Conservation (phyloP, 352 stramenopile species). For the Blastocystis sp. region DNA sequence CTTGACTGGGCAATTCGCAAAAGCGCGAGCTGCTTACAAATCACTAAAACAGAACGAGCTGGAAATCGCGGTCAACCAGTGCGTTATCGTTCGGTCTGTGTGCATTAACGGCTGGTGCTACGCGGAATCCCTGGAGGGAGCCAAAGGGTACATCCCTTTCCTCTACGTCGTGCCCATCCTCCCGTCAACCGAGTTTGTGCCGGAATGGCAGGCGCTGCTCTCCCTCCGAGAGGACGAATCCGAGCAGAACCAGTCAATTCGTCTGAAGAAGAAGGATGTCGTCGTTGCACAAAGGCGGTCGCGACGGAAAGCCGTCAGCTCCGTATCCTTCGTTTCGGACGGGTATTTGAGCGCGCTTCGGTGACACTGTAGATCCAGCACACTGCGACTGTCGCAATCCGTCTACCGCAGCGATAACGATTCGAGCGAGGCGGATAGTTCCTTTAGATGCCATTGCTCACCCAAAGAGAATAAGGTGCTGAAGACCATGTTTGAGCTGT, state of each 20-base stretch:
- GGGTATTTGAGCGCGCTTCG: background rate
- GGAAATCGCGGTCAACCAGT: background rate
- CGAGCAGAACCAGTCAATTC: background rate
- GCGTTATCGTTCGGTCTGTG: slow-evolving; percentile 41
- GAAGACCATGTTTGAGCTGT: background rate
- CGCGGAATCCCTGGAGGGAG: slow-evolving; percentile 31
- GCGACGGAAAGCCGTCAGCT: background rate
- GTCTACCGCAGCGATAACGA: background rate
- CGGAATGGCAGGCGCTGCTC: slow-evolving; percentile 10
- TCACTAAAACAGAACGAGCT: slow-evolving; percentile 14
- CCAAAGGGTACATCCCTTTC: slow-evolving; percentile 15
- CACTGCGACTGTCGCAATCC: background rate
- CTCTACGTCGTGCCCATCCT: background rate
- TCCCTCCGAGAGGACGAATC: background rate
- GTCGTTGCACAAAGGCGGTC: slow-evolving; percentile 6
- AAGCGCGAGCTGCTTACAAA: background rate
- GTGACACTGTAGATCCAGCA: background rate
- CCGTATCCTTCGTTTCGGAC: background rate
- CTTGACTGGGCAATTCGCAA: slow-evolving; percentile 36
- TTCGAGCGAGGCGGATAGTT: background rate
- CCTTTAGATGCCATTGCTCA: background rate
- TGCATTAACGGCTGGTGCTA: slow-evolving; percentile 4
- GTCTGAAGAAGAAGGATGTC: slow-evolving; percentile 1
- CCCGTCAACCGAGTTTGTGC: background rate
- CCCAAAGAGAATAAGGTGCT: background rate